Evolutionary conservation across 805 yeast species (phyloP), one percentile per base, ranked within the genome.

Genomic region (Spathaspora boniae): DNA sequence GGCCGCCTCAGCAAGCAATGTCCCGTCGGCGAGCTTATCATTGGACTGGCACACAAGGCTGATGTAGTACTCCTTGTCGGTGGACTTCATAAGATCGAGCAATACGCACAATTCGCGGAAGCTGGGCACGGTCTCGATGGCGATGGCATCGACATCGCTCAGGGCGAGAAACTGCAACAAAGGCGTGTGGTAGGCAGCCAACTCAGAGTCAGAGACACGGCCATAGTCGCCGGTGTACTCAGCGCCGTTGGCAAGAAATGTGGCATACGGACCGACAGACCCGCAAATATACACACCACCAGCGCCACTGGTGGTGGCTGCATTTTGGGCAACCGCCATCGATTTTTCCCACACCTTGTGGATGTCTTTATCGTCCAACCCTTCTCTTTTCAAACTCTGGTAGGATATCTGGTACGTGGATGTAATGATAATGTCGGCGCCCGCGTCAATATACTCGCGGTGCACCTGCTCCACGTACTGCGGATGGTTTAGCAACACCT

Each of bases 181-280:
- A 6, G 70, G 72, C 4, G 44, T 33, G 51, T 83, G 86, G 59
- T 80, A 82, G 14, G 59, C 56, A 6, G 48, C 52, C 36, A 84
- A 47, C 29, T 62, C 63, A 11, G 58, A 60, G 7, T 54, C 51
- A 2, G 59, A 50, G 6, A 55, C 61, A 8, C 66, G 69, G 9
- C 40, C 45, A 52, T 83, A 84, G 33, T 78, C 68, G 2, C 94
- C 94, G 3, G 80, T 76, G 47, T 80, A 86, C 48, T 86, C 95
- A 0, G 82, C 68, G 0, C 88, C 87, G 43, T 76, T 68, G 19
- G 82, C 76, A 24, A 82, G 50, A 44, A 60, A 77, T 0, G 89
- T 84, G 1, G 89, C 94, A 52, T 76, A 86, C 0, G 95, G 86
- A 0, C 95, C 95, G 24, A 84, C 57, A 6, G 85, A 75, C 0